Base-by-base conservation (phyloP, 2,329 filamentous ascomycete genomes). In the Passalora sequoiae region DNA sequence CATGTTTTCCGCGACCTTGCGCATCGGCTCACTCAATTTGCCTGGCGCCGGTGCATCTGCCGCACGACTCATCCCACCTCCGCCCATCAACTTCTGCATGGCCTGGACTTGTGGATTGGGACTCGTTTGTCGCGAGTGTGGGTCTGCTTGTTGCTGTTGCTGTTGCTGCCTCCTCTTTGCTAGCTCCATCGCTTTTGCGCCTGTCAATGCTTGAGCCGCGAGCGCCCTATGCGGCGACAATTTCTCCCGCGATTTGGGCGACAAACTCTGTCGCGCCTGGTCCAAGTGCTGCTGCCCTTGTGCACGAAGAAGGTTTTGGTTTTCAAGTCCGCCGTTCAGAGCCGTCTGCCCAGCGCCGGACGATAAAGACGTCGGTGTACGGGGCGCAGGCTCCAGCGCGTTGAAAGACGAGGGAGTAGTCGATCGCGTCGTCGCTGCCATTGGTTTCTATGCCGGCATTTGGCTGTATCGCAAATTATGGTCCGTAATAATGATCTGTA, bases 11-110 rank as follows among this genome's bases (percentile, higher is more conserved):
- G 69, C 68, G 4, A 64, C 67, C 50, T 69, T 67, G 19, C 68
- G 67, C 50, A 76, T 56, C 7, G 73, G 67, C 39, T 75, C 70
- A 53, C 70, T 74, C 41, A 73, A 60, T 20, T 70, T 67, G 19
- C 60, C 63, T 16, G 69, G 61, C 10, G 62, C 59, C 20, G 69
- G 67, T 22, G 69, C 69, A 57, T 73, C 69, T 21, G 63, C 62
- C 15, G 65, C 57, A 45, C 59, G 71, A 56, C 65, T 72, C 54
- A 69, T 67, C 29, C 66, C 64, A 44, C 64, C 60, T 36, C 57
- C 58, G 31, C 67, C 69, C 41, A 71, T 65, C 48, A 74, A 60
- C 31, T 64, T 66, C 41, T 68, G 69, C 49, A 73, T 60, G 12
- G 69, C 69, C 29, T 66, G 64, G 17, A 62, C 57, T 13, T 65